phyloP scores from a whole-genome alignment of 306 rosid genomes.

The Lupinus albus region DNA sequence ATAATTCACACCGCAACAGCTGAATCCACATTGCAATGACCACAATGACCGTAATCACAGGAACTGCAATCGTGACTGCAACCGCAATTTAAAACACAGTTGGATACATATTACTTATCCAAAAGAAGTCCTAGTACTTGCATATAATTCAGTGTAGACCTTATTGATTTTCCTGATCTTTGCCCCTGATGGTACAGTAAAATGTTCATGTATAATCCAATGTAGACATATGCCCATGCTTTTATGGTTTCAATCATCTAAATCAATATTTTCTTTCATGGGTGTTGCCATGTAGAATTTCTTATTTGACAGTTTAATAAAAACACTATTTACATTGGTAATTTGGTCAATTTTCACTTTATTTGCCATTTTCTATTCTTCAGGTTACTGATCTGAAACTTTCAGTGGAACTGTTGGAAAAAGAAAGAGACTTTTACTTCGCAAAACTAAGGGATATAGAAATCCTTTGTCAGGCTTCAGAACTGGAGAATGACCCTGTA shows the following conservation, averaged over 20 bases:
- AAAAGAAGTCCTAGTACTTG: constrained; percentile 1
- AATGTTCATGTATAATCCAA: too few species aligned
- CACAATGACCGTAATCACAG: too few species aligned
- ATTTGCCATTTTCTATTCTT: constrained; percentile 38
- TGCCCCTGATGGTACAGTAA: background rate
- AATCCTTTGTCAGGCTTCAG: constrained; percentile 83
- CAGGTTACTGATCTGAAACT: constrained; percentile 87
- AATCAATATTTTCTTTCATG: constrained; percentile 19
- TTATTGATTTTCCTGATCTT: constrained; percentile 3
- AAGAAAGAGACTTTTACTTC: constrained; percentile 95
- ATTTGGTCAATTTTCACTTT: constrained; percentile 18
- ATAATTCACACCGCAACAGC: too few species aligned
- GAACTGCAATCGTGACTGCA: too few species aligned
- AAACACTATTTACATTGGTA: background rate
- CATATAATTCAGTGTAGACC: background rate
- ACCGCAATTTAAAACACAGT: too few species aligned
- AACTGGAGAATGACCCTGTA: constrained; percentile 81
- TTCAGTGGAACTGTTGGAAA: constrained; percentile 87
- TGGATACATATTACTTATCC: constrained; percentile 13
- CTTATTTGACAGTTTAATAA: constrained; percentile 20
- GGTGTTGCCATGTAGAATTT: constrained; percentile 1
- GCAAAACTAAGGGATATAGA: constrained; percentile 92
- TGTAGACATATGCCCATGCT: background rate
- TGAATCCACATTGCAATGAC: too few species aligned
- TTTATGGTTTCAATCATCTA: background rate